Base-by-base conservation (phyloP, 768 basidiomycete species). In the Termitomyces titanicus region DNA sequence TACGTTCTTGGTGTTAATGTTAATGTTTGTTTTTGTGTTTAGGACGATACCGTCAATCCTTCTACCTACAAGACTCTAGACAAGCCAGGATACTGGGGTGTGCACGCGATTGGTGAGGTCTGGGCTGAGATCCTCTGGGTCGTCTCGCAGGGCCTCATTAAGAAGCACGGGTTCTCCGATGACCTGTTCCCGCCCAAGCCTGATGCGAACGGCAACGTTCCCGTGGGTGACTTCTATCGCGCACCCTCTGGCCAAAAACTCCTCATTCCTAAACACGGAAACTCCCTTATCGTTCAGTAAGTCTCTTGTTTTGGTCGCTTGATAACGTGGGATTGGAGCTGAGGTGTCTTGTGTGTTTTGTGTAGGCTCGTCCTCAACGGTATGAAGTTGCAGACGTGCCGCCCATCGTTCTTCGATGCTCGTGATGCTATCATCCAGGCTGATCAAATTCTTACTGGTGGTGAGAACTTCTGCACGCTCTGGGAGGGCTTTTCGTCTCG, bases 301-400 rank as follows among this genome's bases (percentile, higher is more conserved):
- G 76, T 79, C 51, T 57, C 24, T 25, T 25, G n/a, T n/a, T n/a
- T n/a, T n/a, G n/a, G n/a, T n/a, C n/a, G n/a, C n/a, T n/a, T n/a
- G n/a, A n/a, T n/a, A n/a, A n/a, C n/a, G n/a, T n/a, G n/a, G n/a
- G n/a, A n/a, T n/a, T n/a, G n/a, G n/a, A n/a, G n/a, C n/a, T n/a
- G n/a, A n/a, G n/a, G n/a, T n/a, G n/a, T n/a, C n/a, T n/a, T n/a
- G n/a, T n/a, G 24, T 20, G n/a, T 13, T 25, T 12, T 22, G 17
- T 29, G 20, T 47, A 83, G 84, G 68, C 85, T 98, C 43, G 87
- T 97, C 40, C 52, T 98, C 27, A 86, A 88, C 66, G 94, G 80
- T 10, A 96, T 99, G 94, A 98, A 98, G 79, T 75, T 97, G 42
- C 95, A 98, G 67, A 84, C 87, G 3, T 99, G 96, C 74, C 80